phyloP scores from a whole-genome alignment of 176 grass and related monocot genomes.

The maize (Zea mays) region Zm-B73-REFERENCE-NAM-5.0 NC_050097.1:4814501-4815000 shows the following conservation, averaged over 20 bases:
- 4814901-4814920: no score
- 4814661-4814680: neutral
- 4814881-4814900: slow-evolving; percentile 11
- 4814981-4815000: neutral
- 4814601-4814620: no score
- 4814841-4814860: slow-evolving; percentile 46
- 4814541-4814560: no score
- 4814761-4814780: neutral
- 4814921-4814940: slow-evolving; percentile 6
- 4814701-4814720: neutral
- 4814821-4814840: slow-evolving; percentile 42
- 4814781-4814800: neutral
- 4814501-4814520: no score
- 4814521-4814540: no score
- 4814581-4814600: no score
- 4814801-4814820: slow-evolving; percentile 5
- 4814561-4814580: no score
- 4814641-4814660: no score
- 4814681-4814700: neutral
- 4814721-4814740: neutral
- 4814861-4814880: slow-evolving; percentile 33
- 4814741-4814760: slow-evolving; percentile 11
- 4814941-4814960: no score
- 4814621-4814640: neutral
- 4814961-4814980: no score